Evolutionary conservation across 345 rosid genomes (phyloP), one percentile per base, ranked within the genome.

Genomic region (Dovyalis caffra): DNA sequence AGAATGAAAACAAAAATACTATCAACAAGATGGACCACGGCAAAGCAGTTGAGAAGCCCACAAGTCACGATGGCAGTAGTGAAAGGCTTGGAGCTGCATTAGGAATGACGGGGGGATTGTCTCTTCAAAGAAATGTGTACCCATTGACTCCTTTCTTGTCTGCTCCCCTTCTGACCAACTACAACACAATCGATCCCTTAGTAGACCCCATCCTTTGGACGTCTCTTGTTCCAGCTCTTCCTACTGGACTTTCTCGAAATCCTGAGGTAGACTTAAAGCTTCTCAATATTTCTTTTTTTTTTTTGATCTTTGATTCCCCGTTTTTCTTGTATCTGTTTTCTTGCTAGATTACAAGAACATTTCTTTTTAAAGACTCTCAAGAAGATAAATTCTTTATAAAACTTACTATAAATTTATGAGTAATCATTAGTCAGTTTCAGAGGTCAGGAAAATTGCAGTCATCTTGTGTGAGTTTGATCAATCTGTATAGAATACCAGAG

Each of bases 131-230:
- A 83, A 95, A 87, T 81, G 74, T 80, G 78, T 89, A 84, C 80
- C 98, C 95, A 8, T 71, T 93, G 81, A 82, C 94, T 75, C 89
- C 99, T 61, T 88, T 91, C 83, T 81, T 95, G 83, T 85, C 97
- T 73, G 89, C 96, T 67, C 99, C 97, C 64, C 89, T 93, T 74
- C 83, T 89, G 61, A 89, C 94, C 73, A 91, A 80, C 90, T 95
- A 93, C 87, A 93, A 82, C 77, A 53, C 86, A 35, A 80, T 89
- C 10, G 98, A 92, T 82, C 90, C 92, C 10, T 79, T 89, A 47
- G 89, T 80, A 45, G 98, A 95, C 64, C 98, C 98, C 75, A 87
- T 87, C 67, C 91, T 88, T 73, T 95, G 99, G 99, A 78, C 97
- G 26, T 84, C 91, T 43, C 91, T 90, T 65, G 84, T 85, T 80